phyloP scores from a whole-genome alignment of 495 filamentous ascomycete genomes.

The Staphylotrichum tortipilum region DNA sequence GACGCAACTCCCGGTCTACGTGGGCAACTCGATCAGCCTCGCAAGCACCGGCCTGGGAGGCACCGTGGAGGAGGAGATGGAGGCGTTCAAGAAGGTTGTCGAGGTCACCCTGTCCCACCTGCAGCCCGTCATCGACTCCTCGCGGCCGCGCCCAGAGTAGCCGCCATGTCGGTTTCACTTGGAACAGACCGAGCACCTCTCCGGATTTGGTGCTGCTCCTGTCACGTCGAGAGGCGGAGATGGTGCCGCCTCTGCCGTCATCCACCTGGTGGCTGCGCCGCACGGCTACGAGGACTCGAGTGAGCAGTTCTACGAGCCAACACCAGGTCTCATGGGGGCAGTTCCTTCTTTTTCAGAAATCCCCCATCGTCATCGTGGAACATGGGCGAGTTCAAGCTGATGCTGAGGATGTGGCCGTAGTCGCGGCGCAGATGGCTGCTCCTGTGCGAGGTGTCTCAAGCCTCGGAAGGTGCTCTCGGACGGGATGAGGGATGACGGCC shows the following conservation, averaged over 20 bases:
- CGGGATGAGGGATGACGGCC: not conserved
- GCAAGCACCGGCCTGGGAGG: conserved; percentile 59
- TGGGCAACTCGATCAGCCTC: conserved; percentile 69
- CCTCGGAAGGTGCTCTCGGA: not conserved
- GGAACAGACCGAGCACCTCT: too few species aligned
- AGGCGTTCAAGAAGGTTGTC: conserved; percentile 65
- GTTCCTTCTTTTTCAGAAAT: too few species aligned
- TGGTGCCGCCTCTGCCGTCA: too few species aligned
- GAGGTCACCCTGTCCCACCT: conserved; percentile 57
- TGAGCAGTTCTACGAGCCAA: too few species aligned
- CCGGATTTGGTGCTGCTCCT: too few species aligned
- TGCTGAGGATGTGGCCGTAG: not conserved
- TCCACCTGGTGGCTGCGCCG: too few species aligned
- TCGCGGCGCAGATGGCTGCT: not conserved
- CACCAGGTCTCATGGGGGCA: too few species aligned
- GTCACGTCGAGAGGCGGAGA: too few species aligned
- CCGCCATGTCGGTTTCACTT: not conserved
- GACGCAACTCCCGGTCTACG: conserved; percentile 64
- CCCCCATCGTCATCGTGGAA: too few species aligned
- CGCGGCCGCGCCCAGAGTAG: conserved; percentile 2
- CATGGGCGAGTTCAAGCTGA: too few species aligned
- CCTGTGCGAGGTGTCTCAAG: not conserved
- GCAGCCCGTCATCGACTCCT: conserved; percentile 16
- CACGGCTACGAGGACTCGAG: too few species aligned
- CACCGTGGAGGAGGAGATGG: conserved; percentile 89